These are phyloP conservation scores for Chaetoceros tenuissimus DNA, from an alignment of 108 stramenopile species.

Conservation along the genomic window DNA sequence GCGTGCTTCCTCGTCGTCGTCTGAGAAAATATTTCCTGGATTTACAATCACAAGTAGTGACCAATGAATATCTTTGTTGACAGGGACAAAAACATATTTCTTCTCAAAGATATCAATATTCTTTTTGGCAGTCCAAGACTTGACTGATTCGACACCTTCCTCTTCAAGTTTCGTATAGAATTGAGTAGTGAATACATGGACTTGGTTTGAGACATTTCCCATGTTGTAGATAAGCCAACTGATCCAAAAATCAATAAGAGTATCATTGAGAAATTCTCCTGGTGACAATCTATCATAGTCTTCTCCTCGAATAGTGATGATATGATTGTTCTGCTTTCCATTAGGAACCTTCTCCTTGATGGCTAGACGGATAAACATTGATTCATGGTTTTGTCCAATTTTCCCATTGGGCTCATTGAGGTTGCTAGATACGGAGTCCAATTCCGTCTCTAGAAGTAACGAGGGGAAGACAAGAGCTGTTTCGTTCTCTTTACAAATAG, in stretches of 20 bases:
- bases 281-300: slow-evolving; percentile 53
- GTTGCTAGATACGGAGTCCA: slow-evolving; percentile 24
- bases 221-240: slow-evolving; percentile 48
- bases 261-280: slow-evolving; percentile 77
- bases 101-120: slow-evolving; percentile 85
- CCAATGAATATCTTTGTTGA: slow-evolving; percentile 93
- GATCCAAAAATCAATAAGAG: slow-evolving; percentile 86
- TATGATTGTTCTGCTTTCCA: slow-evolving; percentile 17
- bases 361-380: neutral
- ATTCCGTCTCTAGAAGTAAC: slow-evolving; percentile 24
- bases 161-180: slow-evolving; percentile 64
- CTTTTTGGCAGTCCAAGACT: slow-evolving; percentile 70
- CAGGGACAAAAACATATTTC: slow-evolving; percentile 84
- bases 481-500: slow-evolving; percentile 12
- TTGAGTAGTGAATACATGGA: slow-evolving; percentile 85
- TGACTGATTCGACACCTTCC: slow-evolving; percentile 53
- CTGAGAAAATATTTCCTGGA: slow-evolving; percentile 51
- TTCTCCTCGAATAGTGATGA: slow-evolving; percentile 47
- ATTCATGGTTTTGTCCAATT: neutral
- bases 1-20: neutral
- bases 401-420: slow-evolving; percentile 19
- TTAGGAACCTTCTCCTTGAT: slow-evolving; percentile 1
- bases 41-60: slow-evolving; percentile 89
- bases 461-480: slow-evolving; percentile 66
- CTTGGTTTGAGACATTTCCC: neutral